Base-by-base conservation (phyloP, 1,284 basidiomycete genomes). In the Marasmius tenuissimus region DNA sequence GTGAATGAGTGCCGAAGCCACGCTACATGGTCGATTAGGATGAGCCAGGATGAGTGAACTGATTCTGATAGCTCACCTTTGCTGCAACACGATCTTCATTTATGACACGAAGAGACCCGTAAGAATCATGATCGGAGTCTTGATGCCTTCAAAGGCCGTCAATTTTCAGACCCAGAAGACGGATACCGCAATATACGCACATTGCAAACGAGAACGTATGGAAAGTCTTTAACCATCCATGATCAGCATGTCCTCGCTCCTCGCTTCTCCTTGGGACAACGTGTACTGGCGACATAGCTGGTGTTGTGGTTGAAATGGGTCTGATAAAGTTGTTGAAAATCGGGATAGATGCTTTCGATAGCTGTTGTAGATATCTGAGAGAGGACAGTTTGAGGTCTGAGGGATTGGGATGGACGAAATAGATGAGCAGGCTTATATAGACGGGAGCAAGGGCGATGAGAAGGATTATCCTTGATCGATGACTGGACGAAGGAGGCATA, bases 171-270 rank as follows among this genome's bases (percentile, higher is more conserved):
- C 11, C 33, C 1, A 40, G 18, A 8, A 20, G 20, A 58, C 35
- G 18, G 53, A 40, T 20, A 42, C 35, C 35, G n/a, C 47, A 11
- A 37, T 35, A 42, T 37, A 80, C 86, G 57, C 71, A 89, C 88
- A 75, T 76, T 1, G 94, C 90, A 70, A 96, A 96, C 7, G 87
- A 86, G 73, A 94, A 96, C 0, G 93, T 91, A 68, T 94, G 92
- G 81, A 94, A 94, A 0, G 90, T 91, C 81, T 95, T 96, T 54
- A 98, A 80, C 95, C 95, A 98, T 22, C 87, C 87, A 68, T 95
- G 94, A 72, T 97, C 86, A 12, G 91, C 91, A 59, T 90, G 76
- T 8, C 93, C 94, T 48, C 94, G 83, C 53, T 89, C 85, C 12
- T 61, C 59, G 42, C 57, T 63, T 22, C 38, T 39, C 11, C 62